phyloP scores from a whole-genome alignment of 1,284 basidiomycete genomes.

The Termitomyces sp. region DNA sequence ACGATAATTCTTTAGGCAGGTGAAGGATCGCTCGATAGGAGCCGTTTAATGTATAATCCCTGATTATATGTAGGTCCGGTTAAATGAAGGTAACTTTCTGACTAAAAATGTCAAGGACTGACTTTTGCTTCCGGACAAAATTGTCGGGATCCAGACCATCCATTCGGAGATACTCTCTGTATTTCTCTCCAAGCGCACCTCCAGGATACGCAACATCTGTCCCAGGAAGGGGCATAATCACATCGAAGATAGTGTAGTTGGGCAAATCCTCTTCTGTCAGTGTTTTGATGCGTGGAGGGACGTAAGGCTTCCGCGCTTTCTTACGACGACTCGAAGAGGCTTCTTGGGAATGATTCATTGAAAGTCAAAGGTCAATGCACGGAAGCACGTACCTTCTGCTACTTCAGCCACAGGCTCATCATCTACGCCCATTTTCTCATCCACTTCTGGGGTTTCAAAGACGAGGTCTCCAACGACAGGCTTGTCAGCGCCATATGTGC shows the following conservation, averaged over 20 bases:
- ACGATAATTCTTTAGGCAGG: conserved; percentile 74
- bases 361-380: not conserved
- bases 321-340: conserved; percentile 28
- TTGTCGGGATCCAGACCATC: conserved; percentile 89
- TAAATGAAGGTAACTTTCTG: not conserved
- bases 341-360: conserved; percentile 22
- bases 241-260: conserved; percentile 85
- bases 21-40: conserved; percentile 92
- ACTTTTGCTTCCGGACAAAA: conserved; percentile 87
- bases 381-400: conserved; percentile 35
- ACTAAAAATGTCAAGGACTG: conserved; percentile 23
- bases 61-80: conserved; percentile 27
- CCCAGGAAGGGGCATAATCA: conserved; percentile 93
- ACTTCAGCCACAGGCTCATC: conserved; percentile 22
- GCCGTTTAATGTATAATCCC: conserved; percentile 89
- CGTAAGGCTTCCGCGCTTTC: conserved; percentile 51
- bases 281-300: conserved; percentile 67
- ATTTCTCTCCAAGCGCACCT: conserved; percentile 77
- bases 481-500: conserved; percentile 67
- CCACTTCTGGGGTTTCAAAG: conserved; percentile 49
- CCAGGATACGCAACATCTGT: conserved; percentile 88
- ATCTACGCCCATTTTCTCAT: conserved; percentile 35
- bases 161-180: conserved; percentile 71
- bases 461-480: conserved; percentile 88
- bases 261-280: conserved; percentile 72